These are phyloP conservation scores for Aspergillus luchuensis DNA, from an alignment of 2,329 filamentous ascomycete species.

Conservation along the genomic window DNA sequence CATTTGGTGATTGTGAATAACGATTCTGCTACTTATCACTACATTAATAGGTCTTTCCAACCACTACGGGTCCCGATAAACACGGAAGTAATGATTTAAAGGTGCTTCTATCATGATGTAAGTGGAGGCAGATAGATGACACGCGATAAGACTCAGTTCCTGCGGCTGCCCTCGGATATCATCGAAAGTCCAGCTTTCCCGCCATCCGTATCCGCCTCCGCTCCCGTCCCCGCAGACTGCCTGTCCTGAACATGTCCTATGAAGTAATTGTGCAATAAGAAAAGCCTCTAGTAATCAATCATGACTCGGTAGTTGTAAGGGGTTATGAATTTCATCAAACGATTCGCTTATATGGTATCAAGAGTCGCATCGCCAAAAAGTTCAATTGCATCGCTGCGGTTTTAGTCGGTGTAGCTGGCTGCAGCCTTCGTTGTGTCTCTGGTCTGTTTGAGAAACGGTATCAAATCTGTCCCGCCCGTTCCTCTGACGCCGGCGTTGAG, in stretches of 20 bases:
- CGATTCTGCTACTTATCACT: no score
- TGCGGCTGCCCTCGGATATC: neutral
- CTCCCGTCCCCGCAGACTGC: slow-evolving; percentile 5
- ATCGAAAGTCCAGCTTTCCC: neutral
- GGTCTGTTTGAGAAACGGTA: slow-evolving; percentile 56
- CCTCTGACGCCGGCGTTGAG: slow-evolving; percentile 47
- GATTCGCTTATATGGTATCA: neutral
- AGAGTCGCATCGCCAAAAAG: neutral
- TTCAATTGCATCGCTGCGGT: neutral
- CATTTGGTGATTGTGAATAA: no score
- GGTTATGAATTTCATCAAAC: no score
- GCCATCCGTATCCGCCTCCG: slow-evolving; percentile 20
- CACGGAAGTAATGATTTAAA: neutral
- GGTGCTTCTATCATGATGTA: neutral
- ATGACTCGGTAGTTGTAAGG: no score
- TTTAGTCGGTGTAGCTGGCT: slow-evolving; percentile 30
- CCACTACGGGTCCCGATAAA: no score
- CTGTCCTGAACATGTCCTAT: neutral
- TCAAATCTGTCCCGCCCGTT: slow-evolving; percentile 56
- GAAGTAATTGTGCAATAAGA: neutral
- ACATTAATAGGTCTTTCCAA: no score
- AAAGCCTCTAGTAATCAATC: neutral
- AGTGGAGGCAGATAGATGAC: neutral
- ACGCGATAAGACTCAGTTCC: neutral
- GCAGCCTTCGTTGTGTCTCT: slow-evolving; percentile 54